Evolutionary conservation across 2,329 filamentous ascomycete genomes (phyloP).

Genomic region (Alternaria sp.): DNA sequence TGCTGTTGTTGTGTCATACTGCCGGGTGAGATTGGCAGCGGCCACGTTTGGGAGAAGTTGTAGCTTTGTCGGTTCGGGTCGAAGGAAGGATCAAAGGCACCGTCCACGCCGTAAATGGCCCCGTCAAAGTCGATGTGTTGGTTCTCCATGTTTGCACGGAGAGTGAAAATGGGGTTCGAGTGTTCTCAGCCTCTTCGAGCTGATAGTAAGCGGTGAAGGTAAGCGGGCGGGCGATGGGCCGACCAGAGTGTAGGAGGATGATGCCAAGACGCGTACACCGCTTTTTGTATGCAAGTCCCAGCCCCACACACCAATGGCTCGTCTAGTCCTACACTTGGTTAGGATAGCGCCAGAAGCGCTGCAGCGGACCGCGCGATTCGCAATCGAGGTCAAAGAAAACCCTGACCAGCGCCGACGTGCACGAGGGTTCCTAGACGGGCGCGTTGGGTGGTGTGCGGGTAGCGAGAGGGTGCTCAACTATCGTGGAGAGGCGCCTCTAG

Average conservation of each 20-base stretch:
- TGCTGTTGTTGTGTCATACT: constrained; percentile 40
- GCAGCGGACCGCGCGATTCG: constrained; percentile 36
- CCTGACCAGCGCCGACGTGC: constrained; percentile 17
- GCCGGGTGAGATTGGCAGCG: constrained; percentile 45
- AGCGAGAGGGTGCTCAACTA: constrained; percentile 8
- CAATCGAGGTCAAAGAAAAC: constrained; percentile 25
- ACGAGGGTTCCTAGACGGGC: constrained; percentile 23
- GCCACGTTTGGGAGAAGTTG: constrained; percentile 47
- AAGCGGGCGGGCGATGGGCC: constrained; percentile 33
- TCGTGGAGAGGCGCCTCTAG: constrained; percentile 12
- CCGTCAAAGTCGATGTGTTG: constrained; percentile 48
- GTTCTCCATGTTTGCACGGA: constrained; percentile 52
- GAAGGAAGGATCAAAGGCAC: constrained; percentile 47
- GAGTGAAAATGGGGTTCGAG: constrained; percentile 27
- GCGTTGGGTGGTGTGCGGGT: constrained; percentile 8
- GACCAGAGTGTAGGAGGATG: constrained; percentile 15
- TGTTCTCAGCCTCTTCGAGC: constrained; percentile 45
- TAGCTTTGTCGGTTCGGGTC: constrained; percentile 44
- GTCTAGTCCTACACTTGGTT: constrained; percentile 18
- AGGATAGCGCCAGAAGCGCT: constrained; percentile 35
- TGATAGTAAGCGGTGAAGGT: constrained; percentile 38
- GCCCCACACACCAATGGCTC: constrained; percentile 20
- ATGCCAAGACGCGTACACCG: constrained; percentile 19
- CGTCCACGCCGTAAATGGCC: constrained; percentile 45
- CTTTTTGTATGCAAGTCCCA: constrained; percentile 17